Evolutionary conservation across 257 asterid genomes (phyloP).

Genomic region (Forsythia suspensa): DNA sequence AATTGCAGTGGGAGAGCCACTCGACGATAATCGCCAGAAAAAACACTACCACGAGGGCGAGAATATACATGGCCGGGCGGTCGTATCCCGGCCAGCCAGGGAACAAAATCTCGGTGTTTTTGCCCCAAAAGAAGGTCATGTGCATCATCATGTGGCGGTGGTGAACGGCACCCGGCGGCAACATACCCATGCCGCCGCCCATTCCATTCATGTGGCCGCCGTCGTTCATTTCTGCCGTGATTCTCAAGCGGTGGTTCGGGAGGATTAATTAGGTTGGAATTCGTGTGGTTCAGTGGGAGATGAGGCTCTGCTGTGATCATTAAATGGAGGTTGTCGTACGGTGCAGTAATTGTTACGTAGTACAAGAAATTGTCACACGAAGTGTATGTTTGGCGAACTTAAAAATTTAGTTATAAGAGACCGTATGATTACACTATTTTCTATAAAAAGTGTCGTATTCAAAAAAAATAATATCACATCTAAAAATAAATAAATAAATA

Average conservation of each 20-base stretch:
- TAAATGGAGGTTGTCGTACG: not conserved
- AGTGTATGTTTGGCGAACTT: too few species aligned
- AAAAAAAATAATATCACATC: too few species aligned
- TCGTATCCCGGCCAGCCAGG: conserved; percentile 73
- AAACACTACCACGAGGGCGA: conserved; percentile 54
- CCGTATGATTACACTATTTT: too few species aligned
- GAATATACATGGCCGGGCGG: conserved; percentile 54
- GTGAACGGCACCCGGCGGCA: conserved; percentile 23
- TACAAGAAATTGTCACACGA: not conserved
- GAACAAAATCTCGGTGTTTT: conserved; percentile 66
- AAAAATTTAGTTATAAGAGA: too few species aligned
- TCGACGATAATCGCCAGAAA: conserved; percentile 46
- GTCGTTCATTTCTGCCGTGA: not conserved
- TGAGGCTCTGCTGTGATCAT: not conserved
- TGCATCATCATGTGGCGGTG: conserved; percentile 71
- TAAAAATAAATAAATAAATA: too few species aligned
- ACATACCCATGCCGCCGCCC: conserved; percentile 38
- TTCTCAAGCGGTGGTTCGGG: not conserved
- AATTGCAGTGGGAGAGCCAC: conserved; percentile 54
- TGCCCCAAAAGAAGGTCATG: conserved; percentile 95
- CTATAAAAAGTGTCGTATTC: too few species aligned
- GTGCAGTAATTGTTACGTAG: not conserved
- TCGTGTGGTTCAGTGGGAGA: not conserved
- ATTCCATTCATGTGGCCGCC: not conserved
- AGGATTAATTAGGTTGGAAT: not conserved